Percentiles rank a stretch among this genome's conserved stretches.
Evolutionary conservation across 83 land plant species (phyloP).

Genomic region (Picea abies): DNA sequence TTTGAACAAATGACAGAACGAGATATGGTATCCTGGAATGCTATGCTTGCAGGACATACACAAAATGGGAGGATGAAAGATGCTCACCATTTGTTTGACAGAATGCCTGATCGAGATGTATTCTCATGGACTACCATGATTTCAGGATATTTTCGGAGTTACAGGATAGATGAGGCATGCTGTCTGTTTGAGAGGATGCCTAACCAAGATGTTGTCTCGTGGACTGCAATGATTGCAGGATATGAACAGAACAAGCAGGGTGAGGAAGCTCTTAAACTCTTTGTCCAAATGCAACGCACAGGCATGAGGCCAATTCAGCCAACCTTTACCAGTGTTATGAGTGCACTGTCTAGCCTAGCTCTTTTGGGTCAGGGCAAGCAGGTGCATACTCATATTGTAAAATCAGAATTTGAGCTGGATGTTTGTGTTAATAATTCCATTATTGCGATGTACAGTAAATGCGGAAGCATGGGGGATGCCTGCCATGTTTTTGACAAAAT

Average conservation of each 20-base stretch:
- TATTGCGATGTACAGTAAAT: neutral
- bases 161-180: neutral
- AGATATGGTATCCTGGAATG: slow-evolving; percentile 19
- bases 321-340: neutral
- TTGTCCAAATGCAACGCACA: neutral
- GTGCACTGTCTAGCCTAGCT: too few relatives aligned
- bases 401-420: too few relatives aligned
- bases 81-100: slow-evolving; percentile 32
- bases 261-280: neutral
- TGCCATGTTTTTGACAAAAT: neutral
- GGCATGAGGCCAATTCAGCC: neutral
- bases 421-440: too few relatives aligned
- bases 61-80: slow-evolving; percentile 18
- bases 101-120: slow-evolving; percentile 27
- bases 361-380: too few relatives aligned
- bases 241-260: neutral
- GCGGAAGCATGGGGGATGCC: neutral
- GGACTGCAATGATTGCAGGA: slow-evolving; percentile 6
- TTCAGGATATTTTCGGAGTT: slow-evolving; percentile 20
- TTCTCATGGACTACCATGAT: slow-evolving; percentile 37
- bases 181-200: neutral
- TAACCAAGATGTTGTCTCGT: neutral
- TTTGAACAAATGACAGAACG: slow-evolving; percentile 1
- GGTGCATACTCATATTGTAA: too few relatives aligned
- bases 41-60: slow-evolving; percentile 31